Evolutionary conservation across 208 protist species (phyloP).

Genomic region (Vickermania ingenoplastis): DNA sequence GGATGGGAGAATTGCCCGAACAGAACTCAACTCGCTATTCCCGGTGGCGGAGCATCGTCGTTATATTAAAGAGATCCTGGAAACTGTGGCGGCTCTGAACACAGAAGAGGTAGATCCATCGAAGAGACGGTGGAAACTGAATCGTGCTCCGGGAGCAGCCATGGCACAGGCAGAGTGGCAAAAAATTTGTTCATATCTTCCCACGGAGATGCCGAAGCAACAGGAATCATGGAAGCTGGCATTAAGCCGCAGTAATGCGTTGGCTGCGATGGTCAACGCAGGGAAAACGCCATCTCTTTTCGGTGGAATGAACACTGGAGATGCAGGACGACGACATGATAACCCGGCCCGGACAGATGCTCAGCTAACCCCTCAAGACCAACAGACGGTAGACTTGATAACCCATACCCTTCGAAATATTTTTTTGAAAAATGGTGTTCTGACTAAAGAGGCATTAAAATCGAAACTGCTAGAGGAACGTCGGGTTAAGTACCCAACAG

Average conservation of each 20-base stretch:
- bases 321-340: not conserved
- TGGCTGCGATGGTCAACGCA: slow-evolving; percentile 27
- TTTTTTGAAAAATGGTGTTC: slow-evolving; percentile 71
- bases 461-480: slow-evolving; percentile 57
- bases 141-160: slow-evolving; percentile 27
- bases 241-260: slow-evolving; percentile 32
- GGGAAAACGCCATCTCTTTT: slow-evolving; percentile 8
- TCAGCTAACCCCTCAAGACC: slow-evolving; percentile 18
- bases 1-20: slow-evolving; percentile 35
- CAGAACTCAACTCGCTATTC: slow-evolving; percentile 52
- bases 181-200: slow-evolving; percentile 26
- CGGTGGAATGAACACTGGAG: not conserved
- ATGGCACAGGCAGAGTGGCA: slow-evolving; percentile 4
- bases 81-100: slow-evolving; percentile 44
- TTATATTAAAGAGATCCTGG: slow-evolving; percentile 57
- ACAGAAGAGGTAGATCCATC: slow-evolving; percentile 27
- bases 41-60: slow-evolving; percentile 19
- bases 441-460: slow-evolving; percentile 79
- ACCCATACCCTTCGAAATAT: slow-evolving; percentile 50
- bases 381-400: slow-evolving; percentile 12
- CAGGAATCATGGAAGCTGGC: slow-evolving; percentile 32
- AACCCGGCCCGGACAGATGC: slow-evolving; percentile 13
- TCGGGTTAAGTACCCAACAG: slow-evolving; percentile 49
- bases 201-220: slow-evolving; percentile 38
- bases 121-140: slow-evolving; percentile 56